A percentile compares a stretch with the other conserved stretches of the same genome.
Evolutionary conservation across 495 filamentous ascomycete species (phyloP).

Genomic region (Lophiostoma macrostomum): DNA sequence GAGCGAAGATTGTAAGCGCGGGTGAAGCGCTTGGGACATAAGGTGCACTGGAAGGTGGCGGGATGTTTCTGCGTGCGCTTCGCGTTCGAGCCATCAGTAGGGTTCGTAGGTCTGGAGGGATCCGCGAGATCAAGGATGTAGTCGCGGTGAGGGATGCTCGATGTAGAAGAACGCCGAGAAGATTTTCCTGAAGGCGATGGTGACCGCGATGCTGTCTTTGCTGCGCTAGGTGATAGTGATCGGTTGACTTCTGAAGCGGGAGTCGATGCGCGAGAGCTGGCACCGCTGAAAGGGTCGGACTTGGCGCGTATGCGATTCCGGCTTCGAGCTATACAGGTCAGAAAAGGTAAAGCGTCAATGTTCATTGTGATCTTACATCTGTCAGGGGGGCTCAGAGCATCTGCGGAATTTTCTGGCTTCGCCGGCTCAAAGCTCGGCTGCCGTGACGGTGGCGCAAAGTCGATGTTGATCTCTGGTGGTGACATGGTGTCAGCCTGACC

Average conservation of each 20-base stretch:
- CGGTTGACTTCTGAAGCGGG: slow-evolving; percentile 29
- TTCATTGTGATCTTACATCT: slow-evolving; percentile 42
- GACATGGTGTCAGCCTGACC: slow-evolving; percentile 72
- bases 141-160: slow-evolving; percentile 76
- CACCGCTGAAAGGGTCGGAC: slow-evolving; percentile 41
- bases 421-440: slow-evolving; percentile 68
- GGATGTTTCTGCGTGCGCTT: slow-evolving; percentile 94
- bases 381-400: slow-evolving; percentile 81
- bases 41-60: slow-evolving; percentile 46
- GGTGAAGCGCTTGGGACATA: slow-evolving; percentile 50
- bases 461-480: slow-evolving; percentile 87
- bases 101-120: slow-evolving; percentile 70
- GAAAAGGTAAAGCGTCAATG: neutral
- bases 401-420: slow-evolving; percentile 52
- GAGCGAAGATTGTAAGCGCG: slow-evolving; percentile 50
- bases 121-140: slow-evolving; percentile 91
- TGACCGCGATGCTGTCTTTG: slow-evolving; percentile 51
- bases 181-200: slow-evolving; percentile 52
- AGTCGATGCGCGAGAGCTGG: slow-evolving; percentile 37
- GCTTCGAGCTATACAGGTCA: slow-evolving; percentile 34
- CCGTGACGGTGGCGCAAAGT: slow-evolving; percentile 73
- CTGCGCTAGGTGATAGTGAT: slow-evolving; percentile 62
- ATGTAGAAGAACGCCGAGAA: slow-evolving; percentile 77
- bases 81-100: slow-evolving; percentile 42
- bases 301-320: slow-evolving; percentile 44